Conservation (phyloP, 176 grass and related monocot genomes). For the Carex pumila region DNA sequence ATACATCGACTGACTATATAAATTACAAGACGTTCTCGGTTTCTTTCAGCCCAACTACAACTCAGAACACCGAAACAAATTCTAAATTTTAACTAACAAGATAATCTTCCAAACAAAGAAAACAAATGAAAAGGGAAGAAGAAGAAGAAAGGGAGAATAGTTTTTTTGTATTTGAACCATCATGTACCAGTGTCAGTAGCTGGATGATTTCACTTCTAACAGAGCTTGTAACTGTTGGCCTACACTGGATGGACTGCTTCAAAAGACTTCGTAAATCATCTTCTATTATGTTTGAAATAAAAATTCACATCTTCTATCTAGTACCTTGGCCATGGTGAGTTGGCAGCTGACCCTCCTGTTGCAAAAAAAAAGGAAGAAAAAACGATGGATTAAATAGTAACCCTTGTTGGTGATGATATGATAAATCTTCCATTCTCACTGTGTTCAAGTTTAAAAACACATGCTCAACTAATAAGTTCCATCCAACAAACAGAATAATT, state of each 20-base stretch:
- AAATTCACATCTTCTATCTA: conserved; percentile 15
- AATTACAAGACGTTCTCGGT: neutral
- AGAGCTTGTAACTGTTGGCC: neutral
- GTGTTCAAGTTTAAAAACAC: neutral
- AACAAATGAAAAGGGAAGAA: neutral
- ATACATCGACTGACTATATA: neutral
- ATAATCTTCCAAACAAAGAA: neutral
- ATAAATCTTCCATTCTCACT: neutral
- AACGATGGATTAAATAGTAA: neutral
- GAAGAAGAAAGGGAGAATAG: neutral
- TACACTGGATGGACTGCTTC: neutral
- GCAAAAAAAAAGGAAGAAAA: too few species aligned
- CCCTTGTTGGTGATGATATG: neutral
- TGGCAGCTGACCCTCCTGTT: conserved; percentile 15
- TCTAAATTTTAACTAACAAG: neutral
- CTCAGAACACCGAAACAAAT: neutral
- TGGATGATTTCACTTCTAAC: neutral
- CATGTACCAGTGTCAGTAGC: neutral
- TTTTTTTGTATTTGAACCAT: neutral
- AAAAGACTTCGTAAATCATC: neutral
- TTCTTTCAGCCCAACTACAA: neutral
- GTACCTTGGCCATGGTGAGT: conserved; percentile 22
- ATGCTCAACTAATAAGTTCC: neutral
- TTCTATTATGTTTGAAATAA: neutral
- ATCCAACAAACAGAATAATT: neutral